Base-by-base conservation (phyloP, 2,329 filamentous ascomycete species). In the Chrysoporthe puriensis region DNA sequence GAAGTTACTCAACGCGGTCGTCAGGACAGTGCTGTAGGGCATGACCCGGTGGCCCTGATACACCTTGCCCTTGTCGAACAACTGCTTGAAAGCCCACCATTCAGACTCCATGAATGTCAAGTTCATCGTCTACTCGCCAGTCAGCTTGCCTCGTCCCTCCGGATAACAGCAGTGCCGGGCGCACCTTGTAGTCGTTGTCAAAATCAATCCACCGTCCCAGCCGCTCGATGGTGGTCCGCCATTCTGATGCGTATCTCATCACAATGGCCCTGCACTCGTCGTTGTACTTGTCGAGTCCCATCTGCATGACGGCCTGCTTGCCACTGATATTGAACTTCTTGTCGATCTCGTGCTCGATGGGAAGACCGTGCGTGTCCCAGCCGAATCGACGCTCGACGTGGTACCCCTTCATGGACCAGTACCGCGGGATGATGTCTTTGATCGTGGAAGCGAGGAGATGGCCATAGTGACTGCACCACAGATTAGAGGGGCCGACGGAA, bases 121-220 rank as follows among this genome's bases (percentile, higher is more conserved):
- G 78, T 98, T 91, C 93, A 97, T 97, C 46, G 93, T 97, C 90
- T 54, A 21, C 9, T 9, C 21, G 16, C 16, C 14, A 91, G 74
- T 54, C 46, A 42, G 13, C 42, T 40, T 36, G 21, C 21, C 66
- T 73, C 70, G 74, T 72, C 68, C 60, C 36, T 48, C 9, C 60
- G n/a, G 32, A 13, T 13, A 34, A 32, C 18, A 16, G 43, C 7
- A 13, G 46, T 44, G n/a, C 11, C 34, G 40, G 56, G 14, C 66
- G 59, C 88, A 54, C 50, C 50, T 97, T 97, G 84, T 97, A 97
- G 78, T 97, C 93, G 74, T 97, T 96, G 79, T 98, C 95, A 74
- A 98, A 97, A 80, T 97, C 95, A 74, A 97, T 96, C 95, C 95
- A 98, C 67, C 95, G 90, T 66, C 95, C 95, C 52, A 98, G 81